These are phyloP conservation scores for Psilocybe cyanescens DNA, from an alignment of 768 basidiomycete species.

Conservation along the genomic window DNA sequence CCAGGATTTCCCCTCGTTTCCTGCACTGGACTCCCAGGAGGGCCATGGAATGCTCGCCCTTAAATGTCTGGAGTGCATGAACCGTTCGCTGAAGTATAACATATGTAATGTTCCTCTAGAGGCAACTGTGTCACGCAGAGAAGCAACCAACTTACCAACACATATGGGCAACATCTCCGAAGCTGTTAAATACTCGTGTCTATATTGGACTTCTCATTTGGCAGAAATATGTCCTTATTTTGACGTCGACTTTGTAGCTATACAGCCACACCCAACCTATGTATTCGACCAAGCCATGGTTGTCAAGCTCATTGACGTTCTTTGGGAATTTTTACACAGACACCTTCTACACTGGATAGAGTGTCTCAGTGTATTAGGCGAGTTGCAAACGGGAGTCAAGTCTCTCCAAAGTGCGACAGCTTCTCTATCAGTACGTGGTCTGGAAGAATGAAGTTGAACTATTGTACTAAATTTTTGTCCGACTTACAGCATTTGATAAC, in stretches of 20 bases:
- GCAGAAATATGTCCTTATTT: neutral
- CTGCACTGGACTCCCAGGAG: conserved; percentile 1
- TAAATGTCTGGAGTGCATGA: conserved; percentile 12
- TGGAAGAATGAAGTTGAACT: too few species aligned
- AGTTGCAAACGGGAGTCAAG: too few species aligned
- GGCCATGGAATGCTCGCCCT: conserved; percentile 8
- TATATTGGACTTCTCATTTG: conserved; percentile 17
- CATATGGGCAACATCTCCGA: conserved; percentile 10
- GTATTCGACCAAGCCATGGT: too few species aligned
- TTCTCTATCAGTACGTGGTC: too few species aligned
- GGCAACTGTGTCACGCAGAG: neutral
- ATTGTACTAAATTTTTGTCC: too few species aligned
- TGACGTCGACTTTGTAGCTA: neutral
- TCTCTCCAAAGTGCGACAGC: too few species aligned
- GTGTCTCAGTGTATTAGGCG: too few species aligned
- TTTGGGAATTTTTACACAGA: neutral
- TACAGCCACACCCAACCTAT: too few species aligned
- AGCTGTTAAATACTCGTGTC: conserved; percentile 13
- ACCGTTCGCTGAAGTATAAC: conserved; percentile 14
- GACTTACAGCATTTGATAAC: too few species aligned
- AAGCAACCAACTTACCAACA: conserved; percentile 3
- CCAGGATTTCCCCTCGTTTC: conserved; percentile 7
- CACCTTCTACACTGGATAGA: neutral
- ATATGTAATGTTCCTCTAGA: conserved; percentile 9
- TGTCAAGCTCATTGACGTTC: neutral